A percentile compares a stretch with the other conserved stretches of the same genome.
These are phyloP conservation scores for Ascochyta pisi DNA, from an alignment of 2,329 filamentous ascomycete genomes.

Conservation along the genomic window DNA sequence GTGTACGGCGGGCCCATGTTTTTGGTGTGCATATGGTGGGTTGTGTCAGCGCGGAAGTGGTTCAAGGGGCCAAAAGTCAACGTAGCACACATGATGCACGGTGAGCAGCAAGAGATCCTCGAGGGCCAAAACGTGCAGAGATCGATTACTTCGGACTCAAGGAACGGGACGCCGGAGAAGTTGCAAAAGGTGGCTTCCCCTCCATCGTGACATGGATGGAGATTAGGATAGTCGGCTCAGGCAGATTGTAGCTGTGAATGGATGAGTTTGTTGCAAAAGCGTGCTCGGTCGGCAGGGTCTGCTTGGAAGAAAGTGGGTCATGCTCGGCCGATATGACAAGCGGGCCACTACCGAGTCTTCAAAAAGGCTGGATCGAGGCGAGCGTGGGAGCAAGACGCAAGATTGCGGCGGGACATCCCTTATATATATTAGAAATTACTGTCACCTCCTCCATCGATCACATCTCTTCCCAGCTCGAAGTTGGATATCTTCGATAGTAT, in stretches of 20 bases:
- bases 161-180: constrained; percentile 7
- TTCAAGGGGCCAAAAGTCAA: constrained; percentile 76
- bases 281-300: neutral
- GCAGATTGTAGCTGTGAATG: neutral
- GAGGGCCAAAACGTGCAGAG: constrained; percentile 35
- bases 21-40: constrained; percentile 66
- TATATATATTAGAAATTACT: too few species aligned
- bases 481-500: constrained; percentile 8
- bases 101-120: constrained; percentile 48
- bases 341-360: too few species aligned
- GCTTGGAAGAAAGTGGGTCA: neutral
- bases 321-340: neutral
- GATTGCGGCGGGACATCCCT: too few species aligned
- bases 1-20: constrained; percentile 72
- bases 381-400: too few species aligned
- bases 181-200: constrained; percentile 7
- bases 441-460: neutral
- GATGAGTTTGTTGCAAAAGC: neutral
- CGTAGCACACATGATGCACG: constrained; percentile 63
- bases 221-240: too few species aligned
- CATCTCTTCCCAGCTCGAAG: constrained; percentile 6
- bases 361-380: neutral
- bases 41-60: constrained; percentile 69
- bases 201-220: neutral
- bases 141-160: neutral